These are phyloP conservation scores for Diaporthe sp. DNA, from an alignment of 2,329 filamentous ascomycete genomes.

Conservation along the genomic window DNA sequence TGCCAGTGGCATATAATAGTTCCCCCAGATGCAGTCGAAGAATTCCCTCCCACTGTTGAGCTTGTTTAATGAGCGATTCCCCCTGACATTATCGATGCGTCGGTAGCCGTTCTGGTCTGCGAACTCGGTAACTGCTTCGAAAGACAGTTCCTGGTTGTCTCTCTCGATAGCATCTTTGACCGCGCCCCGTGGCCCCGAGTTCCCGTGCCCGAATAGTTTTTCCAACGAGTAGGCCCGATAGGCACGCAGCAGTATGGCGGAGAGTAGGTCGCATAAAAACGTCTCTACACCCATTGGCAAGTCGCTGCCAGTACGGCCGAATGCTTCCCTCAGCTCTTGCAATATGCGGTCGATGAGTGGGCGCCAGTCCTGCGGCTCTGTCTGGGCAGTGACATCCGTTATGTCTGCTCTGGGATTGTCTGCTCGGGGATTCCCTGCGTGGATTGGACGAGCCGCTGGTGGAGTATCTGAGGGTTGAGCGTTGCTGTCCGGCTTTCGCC, in stretches of 20 bases:
- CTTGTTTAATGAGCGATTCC: not conserved
- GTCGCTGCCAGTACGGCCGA: not conserved
- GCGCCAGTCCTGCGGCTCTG: too few relatives aligned
- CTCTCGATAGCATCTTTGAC: not conserved
- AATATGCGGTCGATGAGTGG: not conserved
- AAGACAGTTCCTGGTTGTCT: not conserved
- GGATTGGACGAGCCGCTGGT: too few relatives aligned
- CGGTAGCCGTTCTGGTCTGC: not conserved
- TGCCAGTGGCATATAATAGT: not conserved
- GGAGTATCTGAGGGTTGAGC: not conserved
- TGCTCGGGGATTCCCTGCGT: not conserved
- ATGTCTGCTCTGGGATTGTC: not conserved
- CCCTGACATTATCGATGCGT: not conserved
- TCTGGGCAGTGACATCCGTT: too few relatives aligned
- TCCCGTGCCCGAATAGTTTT: not conserved
- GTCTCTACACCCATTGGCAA: not conserved
- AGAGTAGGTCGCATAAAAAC: not conserved
- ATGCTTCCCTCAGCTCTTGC: not conserved
- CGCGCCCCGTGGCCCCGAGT: not conserved
- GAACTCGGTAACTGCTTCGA: not conserved
- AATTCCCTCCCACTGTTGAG: not conserved
- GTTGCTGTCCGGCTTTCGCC: not conserved
- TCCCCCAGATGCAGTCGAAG: not conserved
- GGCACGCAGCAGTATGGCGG: not conserved
- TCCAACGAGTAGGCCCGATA: not conserved